A percentile compares a stretch with the other conserved stretches of the same genome.
Conservation (phyloP, 1,284 basidiomycete genomes). For the Leucoagaricus sp. region DNA sequence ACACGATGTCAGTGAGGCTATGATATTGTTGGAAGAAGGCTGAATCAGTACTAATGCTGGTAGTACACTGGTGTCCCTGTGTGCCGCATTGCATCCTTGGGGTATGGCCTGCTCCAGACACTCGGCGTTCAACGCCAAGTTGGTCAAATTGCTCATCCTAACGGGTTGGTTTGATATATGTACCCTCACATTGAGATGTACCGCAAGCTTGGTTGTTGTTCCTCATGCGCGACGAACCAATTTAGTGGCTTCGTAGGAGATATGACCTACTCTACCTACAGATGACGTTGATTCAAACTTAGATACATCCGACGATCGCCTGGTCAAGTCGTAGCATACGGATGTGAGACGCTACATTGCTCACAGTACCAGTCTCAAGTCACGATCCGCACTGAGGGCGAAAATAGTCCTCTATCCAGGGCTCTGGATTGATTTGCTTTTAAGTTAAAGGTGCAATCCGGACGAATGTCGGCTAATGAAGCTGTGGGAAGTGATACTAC, state of each 20-base stretch:
- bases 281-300: too few species aligned
- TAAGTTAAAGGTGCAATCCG: too few species aligned
- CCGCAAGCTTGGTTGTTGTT: background rate
- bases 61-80: too few species aligned
- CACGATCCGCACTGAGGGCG: too few species aligned
- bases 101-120: background rate
- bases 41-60: too few species aligned
- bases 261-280: background rate
- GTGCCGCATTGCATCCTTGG: too few species aligned
- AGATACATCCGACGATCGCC: background rate
- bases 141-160: background rate
- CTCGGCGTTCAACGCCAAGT: background rate
- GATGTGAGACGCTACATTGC: background rate
- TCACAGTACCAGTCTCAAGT: background rate
- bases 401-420: background rate
- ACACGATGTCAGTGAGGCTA: too few species aligned
- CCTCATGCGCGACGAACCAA: background rate
- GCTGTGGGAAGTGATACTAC: background rate
- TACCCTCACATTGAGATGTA: background rate
- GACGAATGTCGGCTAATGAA: conserved; percentile 1
- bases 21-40: too few species aligned
- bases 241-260: background rate
- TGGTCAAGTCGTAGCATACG: background rate
- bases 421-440: background rate
- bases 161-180: background rate